Evolutionary conservation across 108 stramenopile species (phyloP).

Genomic region (Skeletonema grethae): DNA sequence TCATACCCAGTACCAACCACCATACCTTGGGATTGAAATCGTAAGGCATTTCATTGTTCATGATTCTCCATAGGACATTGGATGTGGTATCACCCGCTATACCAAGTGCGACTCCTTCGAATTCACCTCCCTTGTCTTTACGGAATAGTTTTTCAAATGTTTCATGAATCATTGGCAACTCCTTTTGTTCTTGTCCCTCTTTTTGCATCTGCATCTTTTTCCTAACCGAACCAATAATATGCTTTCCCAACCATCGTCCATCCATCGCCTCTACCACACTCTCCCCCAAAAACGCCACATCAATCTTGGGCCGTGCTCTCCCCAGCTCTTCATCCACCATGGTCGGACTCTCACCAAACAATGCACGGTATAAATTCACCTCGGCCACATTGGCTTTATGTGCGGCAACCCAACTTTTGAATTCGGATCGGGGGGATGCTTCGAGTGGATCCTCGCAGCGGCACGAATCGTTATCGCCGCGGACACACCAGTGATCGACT

Average conservation of each 20-base stretch:
- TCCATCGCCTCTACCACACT: conserved; percentile 82
- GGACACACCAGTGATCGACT: conserved; percentile 79
- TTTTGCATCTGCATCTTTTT: background rate
- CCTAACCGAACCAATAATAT: conserved; percentile 8
- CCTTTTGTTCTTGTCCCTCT: background rate
- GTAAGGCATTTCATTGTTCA: conserved; percentile 59
- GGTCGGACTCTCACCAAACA: conserved; percentile 24
- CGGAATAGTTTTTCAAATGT: conserved; percentile 45
- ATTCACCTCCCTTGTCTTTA: conserved; percentile 41
- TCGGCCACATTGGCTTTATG: conserved; percentile 61
- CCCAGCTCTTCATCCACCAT: conserved; percentile 26
- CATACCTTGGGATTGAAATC: conserved; percentile 83
- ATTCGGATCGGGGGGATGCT: conserved; percentile 53
- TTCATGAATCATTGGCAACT: conserved; percentile 3
- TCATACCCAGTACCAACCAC: conserved; percentile 86
- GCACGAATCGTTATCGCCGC: conserved; percentile 67
- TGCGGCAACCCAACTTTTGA: conserved; percentile 58
- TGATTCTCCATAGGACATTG: conserved; percentile 55
- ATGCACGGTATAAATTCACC: conserved; percentile 36
- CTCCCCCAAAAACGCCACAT: conserved; percentile 84
- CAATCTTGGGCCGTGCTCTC: conserved; percentile 32
- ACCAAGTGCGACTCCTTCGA: conserved; percentile 46
- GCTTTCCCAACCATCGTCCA: conserved; percentile 81
- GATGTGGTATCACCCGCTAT: conserved; percentile 74
- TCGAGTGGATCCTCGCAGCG: conserved; percentile 77